Percentiles rank a stretch among this genome's conserved stretches.
phyloP scores from a whole-genome alignment of 108 stramenopile species.

The Craspedostauros australis region DNA sequence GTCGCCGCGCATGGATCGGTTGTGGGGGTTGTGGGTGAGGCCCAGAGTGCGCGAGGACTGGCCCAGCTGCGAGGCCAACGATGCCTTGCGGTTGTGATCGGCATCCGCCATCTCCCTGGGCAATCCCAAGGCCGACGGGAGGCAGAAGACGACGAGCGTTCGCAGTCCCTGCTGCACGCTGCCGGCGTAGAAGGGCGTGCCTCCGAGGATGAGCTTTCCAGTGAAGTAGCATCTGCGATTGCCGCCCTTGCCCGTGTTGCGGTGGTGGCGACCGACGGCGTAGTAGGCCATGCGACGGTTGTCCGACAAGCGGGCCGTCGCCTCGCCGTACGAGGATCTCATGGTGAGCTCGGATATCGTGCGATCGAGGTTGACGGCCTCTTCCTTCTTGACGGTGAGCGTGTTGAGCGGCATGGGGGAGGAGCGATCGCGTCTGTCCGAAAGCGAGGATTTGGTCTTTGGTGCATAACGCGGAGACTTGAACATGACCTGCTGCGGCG shows the following conservation, averaged over 20 bases:
- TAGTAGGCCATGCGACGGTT: slow-evolving; percentile 83
- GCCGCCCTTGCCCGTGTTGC: slow-evolving; percentile 39
- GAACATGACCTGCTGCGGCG: slow-evolving; percentile 15
- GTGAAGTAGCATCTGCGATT: slow-evolving; percentile 85
- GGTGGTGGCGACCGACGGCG: slow-evolving; percentile 70
- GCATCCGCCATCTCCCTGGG: slow-evolving; percentile 20
- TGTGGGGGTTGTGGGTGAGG: too few species aligned
- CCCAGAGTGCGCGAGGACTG: too few species aligned
- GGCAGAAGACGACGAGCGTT: slow-evolving; percentile 83
- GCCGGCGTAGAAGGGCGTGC: slow-evolving; percentile 78
- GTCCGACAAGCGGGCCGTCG: slow-evolving; percentile 25
- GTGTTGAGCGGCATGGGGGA: slow-evolving; percentile 22
- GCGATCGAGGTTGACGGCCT: slow-evolving; percentile 37
- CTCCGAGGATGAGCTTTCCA: slow-evolving; percentile 56
- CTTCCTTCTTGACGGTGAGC: slow-evolving; percentile 14
- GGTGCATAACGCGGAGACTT: not conserved
- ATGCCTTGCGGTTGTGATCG: too few species aligned
- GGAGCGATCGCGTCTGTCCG: not conserved
- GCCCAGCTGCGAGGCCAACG: too few species aligned
- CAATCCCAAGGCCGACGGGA: slow-evolving; percentile 67
- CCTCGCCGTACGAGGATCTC: slow-evolving; percentile 52
- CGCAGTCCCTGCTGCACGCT: slow-evolving; percentile 73
- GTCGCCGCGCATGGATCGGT: too few species aligned
- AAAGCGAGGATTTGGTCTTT: not conserved
- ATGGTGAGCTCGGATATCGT: slow-evolving; percentile 77